phyloP scores from a whole-genome alignment of 1,284 basidiomycete genomes.

The Sutorius eximius region DNA sequence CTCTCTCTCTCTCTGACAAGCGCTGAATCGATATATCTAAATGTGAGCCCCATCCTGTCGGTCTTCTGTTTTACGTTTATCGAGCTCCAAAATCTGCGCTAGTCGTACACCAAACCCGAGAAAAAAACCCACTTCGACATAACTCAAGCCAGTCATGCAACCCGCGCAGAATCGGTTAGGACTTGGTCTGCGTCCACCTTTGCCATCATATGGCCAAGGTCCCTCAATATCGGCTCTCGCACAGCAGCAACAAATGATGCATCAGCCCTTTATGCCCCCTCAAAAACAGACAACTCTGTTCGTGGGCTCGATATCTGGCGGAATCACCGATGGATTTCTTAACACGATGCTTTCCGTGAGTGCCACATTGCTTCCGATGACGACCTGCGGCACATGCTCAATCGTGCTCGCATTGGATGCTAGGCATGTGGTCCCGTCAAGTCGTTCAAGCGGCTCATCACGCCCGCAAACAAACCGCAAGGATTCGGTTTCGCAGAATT shows the following conservation, averaged over 20 bases:
- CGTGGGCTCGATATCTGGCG: slow-evolving; percentile 93
- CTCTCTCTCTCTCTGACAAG: background rate
- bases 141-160: slow-evolving; percentile 51
- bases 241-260: slow-evolving; percentile 70
- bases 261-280: slow-evolving; percentile 59
- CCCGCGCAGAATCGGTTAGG: slow-evolving; percentile 70
- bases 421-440: slow-evolving; percentile 87
- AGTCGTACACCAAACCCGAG: background rate
- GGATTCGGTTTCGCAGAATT: slow-evolving; percentile 95
- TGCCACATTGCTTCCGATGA: slow-evolving; percentile 13
- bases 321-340: slow-evolving; percentile 80
- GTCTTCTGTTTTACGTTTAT: background rate
- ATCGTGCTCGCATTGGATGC: background rate
- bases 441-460: slow-evolving; percentile 88
- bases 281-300: slow-evolving; percentile 74
- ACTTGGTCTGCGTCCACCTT: slow-evolving; percentile 80
- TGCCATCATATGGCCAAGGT: slow-evolving; percentile 82
- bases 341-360: slow-evolving; percentile 77
- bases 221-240: slow-evolving; percentile 85
- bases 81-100: background rate
- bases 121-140: slow-evolving; percentile 1
- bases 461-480: slow-evolving; percentile 88
- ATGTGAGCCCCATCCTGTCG: slow-evolving; percentile 4
- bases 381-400: background rate
- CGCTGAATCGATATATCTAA: background rate